A percentile compares a stretch with the other conserved stretches of the same genome.
phyloP scores from a whole-genome alignment of 2,329 filamentous ascomycete genomes.

The Verticillium dahliae region DNA sequence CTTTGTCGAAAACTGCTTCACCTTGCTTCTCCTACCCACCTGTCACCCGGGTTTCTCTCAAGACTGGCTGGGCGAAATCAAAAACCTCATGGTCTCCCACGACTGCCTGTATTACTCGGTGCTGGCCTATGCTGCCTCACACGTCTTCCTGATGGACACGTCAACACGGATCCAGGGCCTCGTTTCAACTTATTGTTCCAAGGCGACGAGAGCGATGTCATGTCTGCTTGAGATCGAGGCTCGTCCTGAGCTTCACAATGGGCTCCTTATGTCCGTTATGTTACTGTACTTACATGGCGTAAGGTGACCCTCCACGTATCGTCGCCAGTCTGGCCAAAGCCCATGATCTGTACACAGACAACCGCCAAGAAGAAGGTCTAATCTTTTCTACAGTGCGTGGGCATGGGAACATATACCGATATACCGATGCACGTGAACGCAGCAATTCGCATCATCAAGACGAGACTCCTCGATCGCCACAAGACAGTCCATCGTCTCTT shows the following conservation, averaged over 20 bases:
- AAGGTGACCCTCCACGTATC: not conserved
- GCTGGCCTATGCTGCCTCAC: constrained; percentile 18
- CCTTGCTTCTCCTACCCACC: constrained; percentile 17
- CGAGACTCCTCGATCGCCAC: constrained; percentile 7
- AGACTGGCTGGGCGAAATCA: constrained; percentile 21
- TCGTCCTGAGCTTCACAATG: constrained; percentile 13
- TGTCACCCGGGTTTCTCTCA: constrained; percentile 20
- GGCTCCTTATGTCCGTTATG: constrained; percentile 17
- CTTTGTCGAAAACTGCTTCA: constrained; percentile 14
- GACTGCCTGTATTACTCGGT: constrained; percentile 21
- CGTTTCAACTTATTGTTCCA: constrained; percentile 15
- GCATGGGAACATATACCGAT: constrained; percentile 13
- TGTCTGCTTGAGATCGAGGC: constrained; percentile 7
- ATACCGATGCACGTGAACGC: constrained; percentile 14
- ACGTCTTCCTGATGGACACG: constrained; percentile 13
- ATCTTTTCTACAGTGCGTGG: constrained; percentile 9
- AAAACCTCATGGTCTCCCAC: constrained; percentile 17
- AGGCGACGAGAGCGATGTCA: constrained; percentile 13
- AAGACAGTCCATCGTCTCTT: constrained; percentile 9
- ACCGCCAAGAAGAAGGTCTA: not conserved
- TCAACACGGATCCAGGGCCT: constrained; percentile 14
- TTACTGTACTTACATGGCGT: constrained; percentile 18
- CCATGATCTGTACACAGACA: not conserved
- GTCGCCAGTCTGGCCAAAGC: too few relatives aligned
- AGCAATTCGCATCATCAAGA: constrained; percentile 13